These are phyloP conservation scores for Zygosaccharomyces rouxii DNA, from an alignment of 805 yeast genomes.

Conservation along the genomic window DNA sequence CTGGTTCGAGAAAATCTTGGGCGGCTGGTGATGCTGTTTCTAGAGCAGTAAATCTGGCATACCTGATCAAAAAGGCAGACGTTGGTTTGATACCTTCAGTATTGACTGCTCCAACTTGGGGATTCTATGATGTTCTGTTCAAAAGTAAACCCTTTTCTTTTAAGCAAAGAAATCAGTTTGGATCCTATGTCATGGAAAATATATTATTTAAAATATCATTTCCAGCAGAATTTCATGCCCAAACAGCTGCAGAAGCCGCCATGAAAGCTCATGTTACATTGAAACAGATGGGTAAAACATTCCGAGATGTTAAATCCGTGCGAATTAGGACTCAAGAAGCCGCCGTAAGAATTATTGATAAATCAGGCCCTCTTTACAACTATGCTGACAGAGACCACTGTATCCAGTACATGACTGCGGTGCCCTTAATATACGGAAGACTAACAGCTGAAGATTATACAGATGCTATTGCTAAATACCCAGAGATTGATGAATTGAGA, in stretches of 20 bases:
- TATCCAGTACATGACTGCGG: conserved; percentile 59
- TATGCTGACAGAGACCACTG: conserved; percentile 65
- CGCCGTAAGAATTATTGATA: conserved; percentile 56
- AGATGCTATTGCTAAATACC: conserved; percentile 47
- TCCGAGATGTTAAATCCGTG: conserved; percentile 46
- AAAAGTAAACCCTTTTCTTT: conserved; percentile 48
- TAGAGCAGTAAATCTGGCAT: conserved; percentile 54
- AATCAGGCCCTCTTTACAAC: conserved; percentile 55
- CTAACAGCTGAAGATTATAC: conserved; percentile 56
- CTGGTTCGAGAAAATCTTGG: conserved; percentile 61
- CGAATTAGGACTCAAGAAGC: conserved; percentile 57
- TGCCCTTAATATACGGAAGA: conserved; percentile 52
- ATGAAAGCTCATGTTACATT: conserved; percentile 41
- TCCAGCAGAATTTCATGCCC: conserved; percentile 66
- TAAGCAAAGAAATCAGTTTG: conserved; percentile 44
- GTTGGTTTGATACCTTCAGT: conserved; percentile 54
- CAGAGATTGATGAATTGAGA: conserved; percentile 49
- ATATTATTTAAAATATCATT: conserved; percentile 56
- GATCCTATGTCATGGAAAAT: conserved; percentile 60
- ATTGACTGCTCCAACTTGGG: conserved; percentile 56
- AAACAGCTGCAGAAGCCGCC: conserved; percentile 60
- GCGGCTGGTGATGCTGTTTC: conserved; percentile 64
- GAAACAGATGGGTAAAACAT: conserved; percentile 39
- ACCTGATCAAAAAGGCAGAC: conserved; percentile 49
- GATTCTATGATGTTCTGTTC: conserved; percentile 59